phyloP scores from a whole-genome alignment of 1,284 basidiomycete species.

The Puccinia coronata region DNA sequence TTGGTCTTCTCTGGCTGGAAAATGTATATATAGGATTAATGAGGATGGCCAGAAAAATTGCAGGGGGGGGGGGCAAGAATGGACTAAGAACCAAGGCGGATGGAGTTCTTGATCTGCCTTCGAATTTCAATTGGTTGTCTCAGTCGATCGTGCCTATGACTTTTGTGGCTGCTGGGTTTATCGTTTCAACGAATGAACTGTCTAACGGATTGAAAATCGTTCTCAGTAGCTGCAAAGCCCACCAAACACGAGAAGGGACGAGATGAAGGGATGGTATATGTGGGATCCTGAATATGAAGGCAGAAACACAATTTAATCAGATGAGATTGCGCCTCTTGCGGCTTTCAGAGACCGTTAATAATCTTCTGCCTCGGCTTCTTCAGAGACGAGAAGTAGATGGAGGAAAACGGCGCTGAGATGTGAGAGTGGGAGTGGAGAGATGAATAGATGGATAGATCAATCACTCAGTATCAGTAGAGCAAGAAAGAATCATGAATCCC shows the following conservation, averaged over 20 bases:
- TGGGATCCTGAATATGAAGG: conserved; percentile 38
- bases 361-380: conserved; percentile 16
- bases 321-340: conserved; percentile 19
- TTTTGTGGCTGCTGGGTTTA: conserved; percentile 32
- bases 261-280: conserved; percentile 24
- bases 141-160: conserved; percentile 34
- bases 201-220: conserved; percentile 23
- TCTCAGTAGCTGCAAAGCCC: conserved; percentile 14
- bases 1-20: conserved; percentile 24
- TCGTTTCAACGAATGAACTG: conserved; percentile 25
- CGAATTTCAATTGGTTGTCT: conserved; percentile 25
- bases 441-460: conserved; percentile 36
- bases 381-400: background rate
- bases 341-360: background rate
- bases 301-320: conserved; percentile 29
- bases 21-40: conserved; percentile 44
- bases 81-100: background rate
- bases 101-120: conserved; percentile 34
- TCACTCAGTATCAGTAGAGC: conserved; percentile 31
- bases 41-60: conserved; percentile 9
- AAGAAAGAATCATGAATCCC: conserved; percentile 38
- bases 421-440: conserved; percentile 5
- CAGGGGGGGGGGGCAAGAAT: background rate
- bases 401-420: background rate
- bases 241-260: conserved; percentile 34